Percentiles rank a stretch among this genome's conserved stretches.
These are phyloP conservation scores for Salix koriyanagi DNA, from an alignment of 345 rosid species.

Conservation along the genomic window DNA sequence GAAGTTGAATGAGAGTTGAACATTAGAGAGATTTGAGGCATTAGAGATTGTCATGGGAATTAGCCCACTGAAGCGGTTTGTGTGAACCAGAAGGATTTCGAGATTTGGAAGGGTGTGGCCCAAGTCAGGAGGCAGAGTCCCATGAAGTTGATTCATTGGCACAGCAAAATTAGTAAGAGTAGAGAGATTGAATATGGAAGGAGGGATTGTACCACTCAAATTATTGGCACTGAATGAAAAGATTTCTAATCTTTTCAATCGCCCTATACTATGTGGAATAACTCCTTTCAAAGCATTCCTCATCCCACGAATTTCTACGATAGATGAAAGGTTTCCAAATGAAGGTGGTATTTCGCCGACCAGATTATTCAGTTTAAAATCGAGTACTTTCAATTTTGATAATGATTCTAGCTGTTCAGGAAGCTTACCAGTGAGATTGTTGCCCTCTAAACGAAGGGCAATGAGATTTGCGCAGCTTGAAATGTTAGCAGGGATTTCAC, in stretches of 20 bases:
- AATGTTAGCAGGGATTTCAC: constrained; percentile 25
- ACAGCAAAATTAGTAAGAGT: neutral
- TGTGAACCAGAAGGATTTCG: neutral
- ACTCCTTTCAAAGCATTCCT: neutral
- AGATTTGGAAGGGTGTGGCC: constrained; percentile 17
- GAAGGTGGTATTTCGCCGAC: constrained; percentile 5
- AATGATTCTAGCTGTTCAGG: constrained; percentile 21
- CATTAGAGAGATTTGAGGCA: neutral
- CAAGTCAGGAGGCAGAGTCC: constrained; percentile 14
- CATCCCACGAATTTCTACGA: neutral
- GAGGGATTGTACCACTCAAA: constrained; percentile 21
- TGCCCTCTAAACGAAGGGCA: constrained; percentile 4
- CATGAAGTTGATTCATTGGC: constrained; percentile 4
- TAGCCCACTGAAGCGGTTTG: neutral
- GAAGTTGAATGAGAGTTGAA: neutral
- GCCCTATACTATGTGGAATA: constrained; percentile 26
- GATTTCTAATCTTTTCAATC: constrained; percentile 7
- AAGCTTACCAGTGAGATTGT: constrained; percentile 24
- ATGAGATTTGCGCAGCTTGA: constrained; percentile 19
- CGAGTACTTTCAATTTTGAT: neutral
- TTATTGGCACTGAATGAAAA: neutral
- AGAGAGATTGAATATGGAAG: neutral
- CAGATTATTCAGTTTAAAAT: constrained; percentile 13
- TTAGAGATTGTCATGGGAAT: neutral
- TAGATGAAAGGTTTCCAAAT: constrained; percentile 14